Base-by-base conservation (phyloP, 2,329 filamentous ascomycete genomes). In the Drechslerella coelobrocha region DNA sequence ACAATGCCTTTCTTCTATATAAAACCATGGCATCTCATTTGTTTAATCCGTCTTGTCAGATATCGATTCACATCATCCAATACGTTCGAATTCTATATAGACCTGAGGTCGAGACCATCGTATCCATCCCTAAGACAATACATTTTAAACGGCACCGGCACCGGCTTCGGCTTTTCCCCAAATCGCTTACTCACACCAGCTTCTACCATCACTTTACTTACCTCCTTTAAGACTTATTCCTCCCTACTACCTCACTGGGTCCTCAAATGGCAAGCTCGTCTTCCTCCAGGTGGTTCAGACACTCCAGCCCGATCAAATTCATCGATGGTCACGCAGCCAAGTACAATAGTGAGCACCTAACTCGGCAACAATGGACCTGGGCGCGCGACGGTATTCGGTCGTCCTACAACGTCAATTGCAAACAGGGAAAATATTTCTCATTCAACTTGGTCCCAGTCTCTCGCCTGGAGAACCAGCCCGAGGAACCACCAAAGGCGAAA, bases 1-100 rank as follows among this genome's bases (percentile, higher is more conserved):
- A 68, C 55, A 61, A 61, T 68, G 50, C 9, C 48, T 55, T 61
- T 68, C 47, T 60, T 61, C 53, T 68, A 68, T 68, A 60, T 54
- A 68, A 61, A 17, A 43, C 12, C 10, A 17, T 21, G 55, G 47
- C 47, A 48, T 51, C 62, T 56, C 57, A 47, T 31, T 34, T 21
- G 21, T 26, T 41, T 26, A 8, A 17, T 48, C 27, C 41, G 14
- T 17, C 51, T 12, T 43, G 50, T 68, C 55, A 53, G 7, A 24
- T 27, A 51, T 26, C 29, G 23, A 52, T 14, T 17, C 56, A 27
- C 8, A 50, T 34, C 29, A 41, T 61, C 43, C 31, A 26, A 34
- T 26, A 60, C 23, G 6, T 45, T 27, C 37, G 10, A 45, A 45
- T 1, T 56, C 34, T 31, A 26, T 19, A 24, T 6, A 45, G 31